Conservation (phyloP, 805 yeast species). For the Saturnispora silvae region DNA sequence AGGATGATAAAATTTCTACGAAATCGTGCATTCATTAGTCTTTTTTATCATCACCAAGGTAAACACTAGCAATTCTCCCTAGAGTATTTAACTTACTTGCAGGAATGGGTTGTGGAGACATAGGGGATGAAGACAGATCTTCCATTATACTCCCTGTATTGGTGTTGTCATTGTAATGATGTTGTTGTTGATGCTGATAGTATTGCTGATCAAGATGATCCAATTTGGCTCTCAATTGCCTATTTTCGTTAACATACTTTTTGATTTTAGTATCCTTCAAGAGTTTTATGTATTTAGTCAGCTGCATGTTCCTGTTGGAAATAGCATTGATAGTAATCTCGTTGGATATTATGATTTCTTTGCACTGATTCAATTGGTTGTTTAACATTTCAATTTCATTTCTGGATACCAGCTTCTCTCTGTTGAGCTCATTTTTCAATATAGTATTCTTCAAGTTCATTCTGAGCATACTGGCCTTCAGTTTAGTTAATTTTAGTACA, state of each 20-base stretch:
- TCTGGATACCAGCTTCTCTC: conserved; percentile 20
- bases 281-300: conserved; percentile 23
- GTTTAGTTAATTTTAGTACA: conserved; percentile 1
- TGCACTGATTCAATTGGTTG: conserved; percentile 21
- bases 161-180: too few species aligned
- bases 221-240: conserved; percentile 18
- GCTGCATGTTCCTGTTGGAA: conserved; percentile 23
- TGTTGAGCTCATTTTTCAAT: conserved; percentile 20
- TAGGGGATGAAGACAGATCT: neutral
- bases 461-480: conserved; percentile 19
- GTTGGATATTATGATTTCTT: conserved; percentile 19
- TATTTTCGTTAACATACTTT: conserved; percentile 21
- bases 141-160: too few species aligned
- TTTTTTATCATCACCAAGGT: neutral
- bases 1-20: too few species aligned
- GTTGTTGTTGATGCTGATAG: neutral
- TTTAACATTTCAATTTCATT: conserved; percentile 24
- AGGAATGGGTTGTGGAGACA: neutral
- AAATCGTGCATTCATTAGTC: too few species aligned
- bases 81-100: neutral
- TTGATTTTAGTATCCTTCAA: conserved; percentile 24
- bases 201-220: conserved; percentile 1
- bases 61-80: conserved; percentile 7
- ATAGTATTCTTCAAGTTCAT: conserved; percentile 26
- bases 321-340: conserved; percentile 24